Percentiles rank a stretch among this genome's conserved stretches.
Conservation (phyloP, 768 basidiomycete species). For the Boletus eberwhitei region DNA sequence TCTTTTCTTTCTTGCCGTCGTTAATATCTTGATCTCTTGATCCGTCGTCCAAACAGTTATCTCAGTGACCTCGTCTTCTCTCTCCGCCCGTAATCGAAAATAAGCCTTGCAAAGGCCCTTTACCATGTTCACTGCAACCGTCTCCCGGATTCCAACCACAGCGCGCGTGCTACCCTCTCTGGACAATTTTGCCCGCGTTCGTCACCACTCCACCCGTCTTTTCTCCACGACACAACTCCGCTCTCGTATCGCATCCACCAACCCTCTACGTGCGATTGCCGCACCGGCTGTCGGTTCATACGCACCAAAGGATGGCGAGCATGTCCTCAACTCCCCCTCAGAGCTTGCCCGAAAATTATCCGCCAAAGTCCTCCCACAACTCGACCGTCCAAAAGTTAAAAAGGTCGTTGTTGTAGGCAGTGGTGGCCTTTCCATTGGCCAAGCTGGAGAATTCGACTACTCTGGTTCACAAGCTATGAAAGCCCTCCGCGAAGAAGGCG, state of each 20-base stretch:
- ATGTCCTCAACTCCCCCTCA: slow-evolving; percentile 88
- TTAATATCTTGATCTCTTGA: slow-evolving; percentile 1
- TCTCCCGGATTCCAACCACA: slow-evolving; percentile 13
- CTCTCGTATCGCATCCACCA: slow-evolving; percentile 43
- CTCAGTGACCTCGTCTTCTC: slow-evolving; percentile 34
- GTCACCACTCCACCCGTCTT: slow-evolving; percentile 35
- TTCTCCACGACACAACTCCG: slow-evolving; percentile 48
- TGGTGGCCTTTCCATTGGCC: slow-evolving; percentile 95
- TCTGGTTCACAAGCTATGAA: slow-evolving; percentile 99
- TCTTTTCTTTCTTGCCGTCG: not conserved
- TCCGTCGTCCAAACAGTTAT: slow-evolving; percentile 15
- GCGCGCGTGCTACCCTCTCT: slow-evolving; percentile 12
- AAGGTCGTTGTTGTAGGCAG: slow-evolving; percentile 96
- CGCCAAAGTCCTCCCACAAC: slow-evolving; percentile 88
- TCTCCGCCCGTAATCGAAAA: slow-evolving; percentile 17
- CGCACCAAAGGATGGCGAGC: slow-evolving; percentile 57
- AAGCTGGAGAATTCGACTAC: slow-evolving; percentile 99
- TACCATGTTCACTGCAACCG: slow-evolving; percentile 10
- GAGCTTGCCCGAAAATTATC: slow-evolving; percentile 92
- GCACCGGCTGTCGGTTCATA: slow-evolving; percentile 74
- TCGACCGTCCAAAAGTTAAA: slow-evolving; percentile 87
- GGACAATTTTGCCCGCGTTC: slow-evolving; percentile 15
- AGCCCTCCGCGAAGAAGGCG: slow-evolving; percentile 92
- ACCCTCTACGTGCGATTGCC: slow-evolving; percentile 61
- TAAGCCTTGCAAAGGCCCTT: not conserved